Conservation (phyloP, 495 filamentous ascomycete species). For the Ramalina peruviana region DNA sequence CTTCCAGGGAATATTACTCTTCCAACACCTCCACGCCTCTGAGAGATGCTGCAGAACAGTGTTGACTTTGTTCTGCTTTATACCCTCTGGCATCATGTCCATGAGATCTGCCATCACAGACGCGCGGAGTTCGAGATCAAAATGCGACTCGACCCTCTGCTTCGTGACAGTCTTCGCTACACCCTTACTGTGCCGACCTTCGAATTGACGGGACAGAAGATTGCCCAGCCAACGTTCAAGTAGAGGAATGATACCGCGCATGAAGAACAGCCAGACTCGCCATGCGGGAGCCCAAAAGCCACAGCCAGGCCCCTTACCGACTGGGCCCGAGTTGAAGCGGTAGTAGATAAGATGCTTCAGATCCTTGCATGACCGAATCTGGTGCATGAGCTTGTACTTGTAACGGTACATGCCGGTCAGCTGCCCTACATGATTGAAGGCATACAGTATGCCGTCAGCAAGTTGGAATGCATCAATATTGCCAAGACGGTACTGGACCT, state of each 20-base stretch:
- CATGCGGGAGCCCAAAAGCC: slow-evolving; percentile 99
- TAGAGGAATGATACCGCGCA: slow-evolving; percentile 94
- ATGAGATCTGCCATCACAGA: slow-evolving; percentile 98
- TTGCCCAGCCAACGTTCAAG: slow-evolving; percentile 98
- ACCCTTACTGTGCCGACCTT: slow-evolving; percentile 97
- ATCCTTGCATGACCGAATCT: slow-evolving; percentile 98
- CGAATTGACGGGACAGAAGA: slow-evolving; percentile 90
- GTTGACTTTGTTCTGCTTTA: slow-evolving; percentile 99
- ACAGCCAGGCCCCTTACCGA: slow-evolving; percentile 95
- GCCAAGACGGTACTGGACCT: slow-evolving; percentile 93
- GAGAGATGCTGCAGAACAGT: slow-evolving; percentile 94
- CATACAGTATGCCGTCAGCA: slow-evolving; percentile 95
- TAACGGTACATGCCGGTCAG: slow-evolving; percentile 99
- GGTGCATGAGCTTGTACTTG: slow-evolving; percentile 99
- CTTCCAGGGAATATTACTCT: slow-evolving; percentile 99
- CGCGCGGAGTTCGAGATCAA: slow-evolving; percentile 92
- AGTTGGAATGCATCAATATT: slow-evolving; percentile 99
- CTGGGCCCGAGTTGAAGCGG: slow-evolving; percentile 93
- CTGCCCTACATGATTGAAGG: slow-evolving; percentile 98
- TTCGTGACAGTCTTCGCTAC: slow-evolving; percentile 99
- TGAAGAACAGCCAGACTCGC: slow-evolving; percentile 99
- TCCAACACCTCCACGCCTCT: slow-evolving; percentile 99
- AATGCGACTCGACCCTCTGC: slow-evolving; percentile 97
- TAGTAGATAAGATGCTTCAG: slow-evolving; percentile 99
- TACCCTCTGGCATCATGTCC: slow-evolving; percentile 99